phyloP scores from a whole-genome alignment of 2,329 filamentous ascomycete genomes.

The Penicillium sp. region DNA sequence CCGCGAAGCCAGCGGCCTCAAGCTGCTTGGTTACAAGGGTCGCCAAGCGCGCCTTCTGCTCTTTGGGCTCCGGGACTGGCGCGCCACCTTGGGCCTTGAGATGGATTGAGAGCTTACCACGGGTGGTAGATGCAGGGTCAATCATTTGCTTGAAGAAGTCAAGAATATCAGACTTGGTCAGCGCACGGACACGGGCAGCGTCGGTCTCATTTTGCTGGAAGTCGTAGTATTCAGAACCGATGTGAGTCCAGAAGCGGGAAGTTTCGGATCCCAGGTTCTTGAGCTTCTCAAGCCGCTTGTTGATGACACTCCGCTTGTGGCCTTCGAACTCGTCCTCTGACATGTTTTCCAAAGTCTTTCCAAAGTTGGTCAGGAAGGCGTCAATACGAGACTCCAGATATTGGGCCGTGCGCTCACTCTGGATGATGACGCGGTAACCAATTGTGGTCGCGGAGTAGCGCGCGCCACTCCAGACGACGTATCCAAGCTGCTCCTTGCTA shows the following conservation, averaged over 20 bases:
- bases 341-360: constrained; percentile 73
- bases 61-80: constrained; percentile 40
- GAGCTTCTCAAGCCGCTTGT: constrained; percentile 84
- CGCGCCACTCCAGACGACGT: constrained; percentile 87
- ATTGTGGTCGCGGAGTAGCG: constrained; percentile 75
- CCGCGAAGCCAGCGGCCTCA: constrained; percentile 51
- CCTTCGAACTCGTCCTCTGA: constrained; percentile 81
- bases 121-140: constrained; percentile 70
- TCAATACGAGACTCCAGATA: constrained; percentile 91
- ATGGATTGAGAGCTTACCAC: constrained; percentile 86
- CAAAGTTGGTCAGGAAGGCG: constrained; percentile 74
- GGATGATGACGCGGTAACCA: constrained; percentile 87
- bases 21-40: constrained; percentile 54
- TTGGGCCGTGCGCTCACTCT: constrained; percentile 83
- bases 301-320: constrained; percentile 87
- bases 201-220: constrained; percentile 84
- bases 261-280: constrained; percentile 92
- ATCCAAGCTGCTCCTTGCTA: constrained; percentile 96
- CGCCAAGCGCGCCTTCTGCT: constrained; percentile 53
- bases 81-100: constrained; percentile 73
- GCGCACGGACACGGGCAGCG: constrained; percentile 71
- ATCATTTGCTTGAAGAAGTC: constrained; percentile 80
- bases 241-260: constrained; percentile 80
- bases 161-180: constrained; percentile 80
- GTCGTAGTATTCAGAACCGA: constrained; percentile 84